Percentiles rank a stretch among this genome's conserved stretches.
Conservation (phyloP, 179 eudicot species). For the Camellia oleifera region DNA sequence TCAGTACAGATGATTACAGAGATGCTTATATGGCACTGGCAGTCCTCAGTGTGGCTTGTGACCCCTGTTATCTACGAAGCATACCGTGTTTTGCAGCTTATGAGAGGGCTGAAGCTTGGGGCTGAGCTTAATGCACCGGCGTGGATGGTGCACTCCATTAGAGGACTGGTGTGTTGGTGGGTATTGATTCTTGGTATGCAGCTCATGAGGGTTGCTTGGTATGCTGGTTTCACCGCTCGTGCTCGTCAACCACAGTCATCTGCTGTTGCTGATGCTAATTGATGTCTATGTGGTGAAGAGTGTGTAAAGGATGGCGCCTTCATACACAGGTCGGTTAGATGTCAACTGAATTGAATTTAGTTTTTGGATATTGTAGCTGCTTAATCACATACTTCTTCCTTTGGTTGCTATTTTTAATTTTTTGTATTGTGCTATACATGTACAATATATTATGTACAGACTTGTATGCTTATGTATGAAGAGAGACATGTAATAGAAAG, state of each 20-base stretch:
- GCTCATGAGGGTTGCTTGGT: constrained; percentile 99
- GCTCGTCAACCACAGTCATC: constrained; percentile 27
- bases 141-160: constrained; percentile 67
- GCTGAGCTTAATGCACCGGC: constrained; percentile 70
- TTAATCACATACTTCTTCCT: background rate
- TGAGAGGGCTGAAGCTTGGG: constrained; percentile 92
- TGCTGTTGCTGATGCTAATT: constrained; percentile 18
- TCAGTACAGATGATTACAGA: constrained; percentile 83
- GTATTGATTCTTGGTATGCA: constrained; percentile 85
- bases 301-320: background rate
- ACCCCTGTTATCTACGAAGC: constrained; percentile 85
- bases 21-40: constrained; percentile 93
- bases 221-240: constrained; percentile 76
- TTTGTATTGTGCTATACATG: background rate
- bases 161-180: constrained; percentile 98
- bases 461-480: background rate
- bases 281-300: background rate
- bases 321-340: background rate
- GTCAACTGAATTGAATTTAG: background rate
- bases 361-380: background rate
- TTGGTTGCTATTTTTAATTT: background rate
- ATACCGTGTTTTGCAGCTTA: constrained; percentile 83
- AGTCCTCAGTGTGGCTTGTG: constrained; percentile 93
- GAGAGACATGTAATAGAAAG: background rate
- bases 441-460: background rate